These are phyloP conservation scores for Geranomyces variabilis DNA, from an alignment of 192 early-diverging fungal genomes.

Conservation along the genomic window DNA sequence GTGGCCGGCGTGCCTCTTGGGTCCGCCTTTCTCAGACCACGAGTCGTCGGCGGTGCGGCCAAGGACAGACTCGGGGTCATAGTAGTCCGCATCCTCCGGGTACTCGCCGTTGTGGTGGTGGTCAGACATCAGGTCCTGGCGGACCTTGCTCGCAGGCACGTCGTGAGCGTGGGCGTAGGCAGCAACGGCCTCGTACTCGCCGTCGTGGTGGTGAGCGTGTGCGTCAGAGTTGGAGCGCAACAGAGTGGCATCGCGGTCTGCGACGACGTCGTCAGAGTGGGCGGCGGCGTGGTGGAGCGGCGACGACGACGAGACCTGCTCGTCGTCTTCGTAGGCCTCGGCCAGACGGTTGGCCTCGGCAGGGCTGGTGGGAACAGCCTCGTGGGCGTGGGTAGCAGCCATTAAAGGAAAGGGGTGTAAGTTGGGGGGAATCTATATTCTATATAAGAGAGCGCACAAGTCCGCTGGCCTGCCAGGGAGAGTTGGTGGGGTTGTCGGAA, in stretches of 20 bases:
- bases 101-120: constrained; percentile 15
- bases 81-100: constrained; percentile 15
- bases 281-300: neutral
- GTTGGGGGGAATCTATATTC: no score
- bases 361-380: no score
- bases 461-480: no score
- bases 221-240: neutral
- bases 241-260: no score
- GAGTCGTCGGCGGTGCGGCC: constrained; percentile 33
- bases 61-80: constrained; percentile 36
- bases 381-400: no score
- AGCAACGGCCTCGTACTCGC: constrained; percentile 25
- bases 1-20: constrained; percentile 1
- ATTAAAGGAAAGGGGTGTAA: no score
- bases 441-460: no score
- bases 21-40: constrained; percentile 11
- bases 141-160: neutral
- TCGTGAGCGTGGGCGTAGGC: constrained; percentile 24
- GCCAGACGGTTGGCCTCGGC: no score
- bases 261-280: no score
- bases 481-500: no score
- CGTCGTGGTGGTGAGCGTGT: neutral
- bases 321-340: neutral
- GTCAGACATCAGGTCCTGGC: constrained; percentile 20
- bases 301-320: neutral